Evolutionary conservation across 2,329 filamentous ascomycete species (phyloP), one percentile per base, ranked within the genome.

Genomic region (Beauveria sp.): DNA sequence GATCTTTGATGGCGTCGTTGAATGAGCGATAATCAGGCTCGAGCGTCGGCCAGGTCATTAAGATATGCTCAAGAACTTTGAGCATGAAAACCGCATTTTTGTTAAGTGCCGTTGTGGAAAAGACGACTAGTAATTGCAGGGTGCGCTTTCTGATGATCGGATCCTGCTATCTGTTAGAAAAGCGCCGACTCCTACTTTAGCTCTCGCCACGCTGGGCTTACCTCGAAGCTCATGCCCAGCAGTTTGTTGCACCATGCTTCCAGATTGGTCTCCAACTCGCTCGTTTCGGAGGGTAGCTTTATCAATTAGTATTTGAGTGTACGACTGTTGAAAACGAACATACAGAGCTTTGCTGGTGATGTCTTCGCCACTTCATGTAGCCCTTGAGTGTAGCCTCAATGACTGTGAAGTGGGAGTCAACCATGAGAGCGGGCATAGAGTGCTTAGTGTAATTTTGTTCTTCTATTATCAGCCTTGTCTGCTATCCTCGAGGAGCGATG

Each of bases 321-420:
- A 30, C 34, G 5, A 14, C 12, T 37, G 14, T 5, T 30, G 18
- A n/a, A 46, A 2, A n/a, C 22, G n/a, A 5, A 55, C 73, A 56
- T 67, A 76, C 73, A 57, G 70, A 66, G 58, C 71, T 70, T 30
- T 66, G 65, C 3, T 64, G 63, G 22, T 71, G 67, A 26, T 68
- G 65, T 62, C 66, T 68, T 65, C 80, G 81, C 90, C 91, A 96
- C 70, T 91, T 92, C 65, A 87, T 84, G 66, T 92, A 96, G 1
- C 93, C 94, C 71, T 92, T 96, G 34, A 97, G 77, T 1, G 91
- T 89, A 28, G 92, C 88, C 70, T 97, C 91, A 2, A 97, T 88
- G 26, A 96, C 89, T 0, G 91, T 91, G 67, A 93, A 93, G 66
- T 96, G 89, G 0, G 92, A 89, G 71, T 99, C 94, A 2, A 96